A percentile compares a stretch with the other conserved stretches of the same genome.
Evolutionary conservation across 441 rosid species (phyloP).

Genomic region (Cnidoscolus chayamansa): DNA sequence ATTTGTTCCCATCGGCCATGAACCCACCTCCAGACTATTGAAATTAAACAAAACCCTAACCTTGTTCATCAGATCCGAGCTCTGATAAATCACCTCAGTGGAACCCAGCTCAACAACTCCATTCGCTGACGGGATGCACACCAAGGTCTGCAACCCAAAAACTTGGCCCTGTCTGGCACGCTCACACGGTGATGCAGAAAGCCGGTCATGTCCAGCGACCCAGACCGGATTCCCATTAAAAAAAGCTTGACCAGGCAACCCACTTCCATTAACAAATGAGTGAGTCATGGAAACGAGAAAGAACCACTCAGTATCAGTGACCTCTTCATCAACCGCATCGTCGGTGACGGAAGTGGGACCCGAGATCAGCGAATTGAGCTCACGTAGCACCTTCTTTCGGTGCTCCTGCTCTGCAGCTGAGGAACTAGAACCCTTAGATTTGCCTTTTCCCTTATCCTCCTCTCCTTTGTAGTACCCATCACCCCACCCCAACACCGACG

Average conservation of each 20-base stretch:
- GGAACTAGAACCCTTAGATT: slow-evolving; percentile 29
- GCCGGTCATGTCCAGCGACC: slow-evolving; percentile 67
- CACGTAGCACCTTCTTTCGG: slow-evolving; percentile 72
- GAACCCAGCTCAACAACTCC: slow-evolving; percentile 95
- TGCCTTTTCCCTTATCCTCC: slow-evolving; percentile 55
- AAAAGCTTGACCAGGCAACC: slow-evolving; percentile 75
- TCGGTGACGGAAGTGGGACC: slow-evolving; percentile 64
- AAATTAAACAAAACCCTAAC: slow-evolving; percentile 67
- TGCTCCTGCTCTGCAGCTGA: slow-evolving; percentile 66
- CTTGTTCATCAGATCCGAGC: slow-evolving; percentile 80
- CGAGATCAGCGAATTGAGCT: slow-evolving; percentile 81
- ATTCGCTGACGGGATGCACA: slow-evolving; percentile 70
- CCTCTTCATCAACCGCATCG: slow-evolving; percentile 81
- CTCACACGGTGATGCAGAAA: slow-evolving; percentile 61
- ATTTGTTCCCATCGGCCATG: slow-evolving; percentile 45
- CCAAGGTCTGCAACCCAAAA: slow-evolving; percentile 77
- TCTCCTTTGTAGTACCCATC: slow-evolving; percentile 93
- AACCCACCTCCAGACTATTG: slow-evolving; percentile 50
- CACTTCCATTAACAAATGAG: slow-evolving; percentile 61
- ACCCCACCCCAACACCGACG: slow-evolving; percentile 74
- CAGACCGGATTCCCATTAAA: slow-evolving; percentile 56
- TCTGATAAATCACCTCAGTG: slow-evolving; percentile 58
- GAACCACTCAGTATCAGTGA: slow-evolving; percentile 95
- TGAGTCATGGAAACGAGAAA: slow-evolving; percentile 91
- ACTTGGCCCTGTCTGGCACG: slow-evolving; percentile 71